phyloP scores from a whole-genome alignment of 495 filamentous ascomycete genomes.

The Alectoria sarmentosa region DNA sequence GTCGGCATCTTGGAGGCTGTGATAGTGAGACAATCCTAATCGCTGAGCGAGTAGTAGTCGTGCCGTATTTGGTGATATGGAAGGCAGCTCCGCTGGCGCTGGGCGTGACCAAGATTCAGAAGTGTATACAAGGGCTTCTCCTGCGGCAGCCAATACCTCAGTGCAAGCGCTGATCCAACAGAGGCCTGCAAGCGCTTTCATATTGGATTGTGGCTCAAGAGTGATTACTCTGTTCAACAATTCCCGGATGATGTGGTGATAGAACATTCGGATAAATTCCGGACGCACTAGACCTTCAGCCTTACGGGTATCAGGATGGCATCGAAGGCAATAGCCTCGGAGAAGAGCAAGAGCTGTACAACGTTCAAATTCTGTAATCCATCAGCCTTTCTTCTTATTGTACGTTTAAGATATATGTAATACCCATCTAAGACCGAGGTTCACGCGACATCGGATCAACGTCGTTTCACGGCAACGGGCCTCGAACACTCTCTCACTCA shows the following conservation, averaged over 20 bases:
- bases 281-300: not conserved
- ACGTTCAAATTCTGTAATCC: not conserved
- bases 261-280: not conserved
- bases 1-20: constrained; percentile 39
- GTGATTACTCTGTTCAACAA: not conserved
- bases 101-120: constrained; percentile 24
- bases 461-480: constrained; percentile 1
- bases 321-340: not conserved
- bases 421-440: not conserved
- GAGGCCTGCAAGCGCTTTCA: constrained; percentile 21
- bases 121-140: constrained; percentile 35
- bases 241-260: constrained; percentile 7
- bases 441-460: not conserved
- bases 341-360: not conserved
- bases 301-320: not conserved
- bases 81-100: constrained; percentile 13
- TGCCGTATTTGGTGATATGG: constrained; percentile 40
- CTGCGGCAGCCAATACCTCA: not conserved
- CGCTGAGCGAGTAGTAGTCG: constrained; percentile 49
- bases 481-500: constrained; percentile 19
- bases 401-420: not conserved
- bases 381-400: not conserved
- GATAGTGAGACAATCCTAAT: constrained; percentile 44
- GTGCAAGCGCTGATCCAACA: constrained; percentile 7
- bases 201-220: constrained; percentile 10